Percentiles rank a stretch among this genome's conserved stretches.
These are phyloP conservation scores for Beta macrorhiza DNA, from an alignment of 179 eudicot species.

Conservation along the genomic window DNA sequence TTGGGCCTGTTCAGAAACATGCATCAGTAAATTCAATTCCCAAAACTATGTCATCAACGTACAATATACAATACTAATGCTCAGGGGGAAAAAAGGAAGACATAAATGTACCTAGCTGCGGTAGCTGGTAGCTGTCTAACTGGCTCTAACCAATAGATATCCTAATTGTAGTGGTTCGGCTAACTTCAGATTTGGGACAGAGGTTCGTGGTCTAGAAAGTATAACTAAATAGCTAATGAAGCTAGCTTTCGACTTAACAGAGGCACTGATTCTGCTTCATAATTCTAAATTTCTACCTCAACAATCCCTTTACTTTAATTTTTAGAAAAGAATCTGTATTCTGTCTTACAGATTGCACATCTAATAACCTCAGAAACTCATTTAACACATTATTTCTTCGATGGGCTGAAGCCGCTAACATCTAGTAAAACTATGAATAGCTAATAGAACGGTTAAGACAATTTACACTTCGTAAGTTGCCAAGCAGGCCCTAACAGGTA, in stretches of 20 bases:
- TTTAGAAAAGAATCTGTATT: background rate
- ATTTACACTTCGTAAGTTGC: background rate
- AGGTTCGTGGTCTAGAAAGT: background rate
- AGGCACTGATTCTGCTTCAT: background rate
- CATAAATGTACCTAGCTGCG: background rate
- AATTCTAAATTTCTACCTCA: background rate
- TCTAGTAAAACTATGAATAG: background rate
- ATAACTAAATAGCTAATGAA: background rate
- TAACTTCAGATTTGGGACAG: background rate
- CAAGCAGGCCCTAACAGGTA: background rate
- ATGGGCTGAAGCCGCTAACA: background rate
- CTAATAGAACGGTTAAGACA: background rate
- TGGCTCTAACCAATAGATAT: background rate
- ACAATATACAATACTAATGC: background rate
- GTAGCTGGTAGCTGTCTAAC: background rate
- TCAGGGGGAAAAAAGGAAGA: background rate
- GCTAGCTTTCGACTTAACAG: background rate
- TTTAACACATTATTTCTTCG: background rate
- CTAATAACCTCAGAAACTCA: background rate
- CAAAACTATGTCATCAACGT: background rate
- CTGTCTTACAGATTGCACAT: background rate
- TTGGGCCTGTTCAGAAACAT: slow-evolving; percentile 30
- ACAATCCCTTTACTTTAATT: background rate
- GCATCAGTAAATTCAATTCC: background rate
- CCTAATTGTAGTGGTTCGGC: background rate